These are phyloP conservation scores for Juglanconis oblonga DNA, from an alignment of 2,329 filamentous ascomycete genomes.

Conservation along the genomic window DNA sequence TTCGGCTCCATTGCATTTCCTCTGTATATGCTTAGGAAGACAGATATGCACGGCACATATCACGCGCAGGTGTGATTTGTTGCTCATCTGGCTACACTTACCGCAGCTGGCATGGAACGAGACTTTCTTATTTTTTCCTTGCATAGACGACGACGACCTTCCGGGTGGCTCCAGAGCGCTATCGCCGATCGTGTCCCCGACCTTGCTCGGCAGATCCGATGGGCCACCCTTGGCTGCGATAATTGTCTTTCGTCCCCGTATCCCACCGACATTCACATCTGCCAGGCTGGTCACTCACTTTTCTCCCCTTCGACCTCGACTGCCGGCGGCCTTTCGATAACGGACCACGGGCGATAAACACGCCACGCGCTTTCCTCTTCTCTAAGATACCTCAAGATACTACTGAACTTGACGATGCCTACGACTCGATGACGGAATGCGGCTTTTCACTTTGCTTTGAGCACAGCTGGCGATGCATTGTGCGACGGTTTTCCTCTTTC, in stretches of 20 bases:
- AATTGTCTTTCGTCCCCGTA: not conserved
- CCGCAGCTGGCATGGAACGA: slow-evolving; percentile 14
- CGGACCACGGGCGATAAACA: not conserved
- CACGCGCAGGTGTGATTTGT: slow-evolving; percentile 15
- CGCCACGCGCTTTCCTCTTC: not conserved
- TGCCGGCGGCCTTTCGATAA: not conserved
- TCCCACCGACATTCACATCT: not conserved
- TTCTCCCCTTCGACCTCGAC: not conserved
- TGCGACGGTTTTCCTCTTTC: not conserved
- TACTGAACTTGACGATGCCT: slow-evolving; percentile 11
- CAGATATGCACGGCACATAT: slow-evolving; percentile 15
- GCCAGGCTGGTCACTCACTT: not conserved
- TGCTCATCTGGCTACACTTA: slow-evolving; percentile 16
- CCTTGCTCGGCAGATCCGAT: not conserved
- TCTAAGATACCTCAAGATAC: slow-evolving; percentile 17
- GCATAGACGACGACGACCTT: slow-evolving; percentile 12
- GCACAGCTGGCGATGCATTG: slow-evolving; percentile 9
- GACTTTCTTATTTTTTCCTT: slow-evolving; percentile 15
- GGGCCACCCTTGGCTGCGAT: slow-evolving; percentile 1
- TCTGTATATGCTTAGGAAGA: slow-evolving; percentile 20
- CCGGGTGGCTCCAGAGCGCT: not conserved
- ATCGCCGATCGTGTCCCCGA: slow-evolving; percentile 2
- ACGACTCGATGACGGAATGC: slow-evolving; percentile 13
- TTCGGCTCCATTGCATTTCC: slow-evolving; percentile 16
- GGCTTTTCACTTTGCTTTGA: slow-evolving; percentile 3